phyloP scores from a whole-genome alignment of 495 filamentous ascomycete genomes.

The Terfezia claveryi region DNA sequence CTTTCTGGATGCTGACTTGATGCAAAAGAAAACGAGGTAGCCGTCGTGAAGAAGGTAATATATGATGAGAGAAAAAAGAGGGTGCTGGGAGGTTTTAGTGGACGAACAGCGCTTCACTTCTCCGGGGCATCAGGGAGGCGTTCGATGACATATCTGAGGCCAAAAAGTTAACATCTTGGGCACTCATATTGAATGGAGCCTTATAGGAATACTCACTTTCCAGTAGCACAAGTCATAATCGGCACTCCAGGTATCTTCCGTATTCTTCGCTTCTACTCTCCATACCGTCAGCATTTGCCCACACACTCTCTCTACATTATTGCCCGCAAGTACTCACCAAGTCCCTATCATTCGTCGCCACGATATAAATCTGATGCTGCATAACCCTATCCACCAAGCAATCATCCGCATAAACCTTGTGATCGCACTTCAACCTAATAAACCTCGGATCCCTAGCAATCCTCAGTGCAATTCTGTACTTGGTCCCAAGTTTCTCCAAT shows the following conservation, averaged over 20 bases:
- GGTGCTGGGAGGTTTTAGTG: too few species aligned
- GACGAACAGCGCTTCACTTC: constrained; percentile 20
- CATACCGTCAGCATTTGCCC: constrained; percentile 7
- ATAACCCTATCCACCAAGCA: constrained; percentile 75
- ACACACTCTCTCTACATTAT: background rate
- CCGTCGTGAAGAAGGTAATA: too few species aligned
- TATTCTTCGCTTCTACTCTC: constrained; percentile 48
- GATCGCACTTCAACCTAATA: constrained; percentile 62
- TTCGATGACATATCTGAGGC: constrained; percentile 83
- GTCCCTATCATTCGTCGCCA: constrained; percentile 73
- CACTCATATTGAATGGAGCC: constrained; percentile 14
- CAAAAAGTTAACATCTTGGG: constrained; percentile 43
- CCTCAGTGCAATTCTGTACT: constrained; percentile 70
- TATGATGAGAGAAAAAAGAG: too few species aligned
- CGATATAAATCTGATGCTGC: constrained; percentile 48
- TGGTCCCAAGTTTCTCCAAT: constrained; percentile 73
- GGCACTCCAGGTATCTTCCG: constrained; percentile 57
- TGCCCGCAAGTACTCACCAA: constrained; percentile 8
- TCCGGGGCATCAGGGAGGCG: constrained; percentile 62
- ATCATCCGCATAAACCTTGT: constrained; percentile 86
- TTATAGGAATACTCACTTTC: constrained; percentile 19
- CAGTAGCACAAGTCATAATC: constrained; percentile 28
- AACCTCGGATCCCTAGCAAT: constrained; percentile 87
- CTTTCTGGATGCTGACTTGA: too few species aligned
- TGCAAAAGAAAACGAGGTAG: too few species aligned